Evolutionary conservation across 2,329 filamentous ascomycete species (phyloP).

Genomic region (Colletotrichum sp.): DNA sequence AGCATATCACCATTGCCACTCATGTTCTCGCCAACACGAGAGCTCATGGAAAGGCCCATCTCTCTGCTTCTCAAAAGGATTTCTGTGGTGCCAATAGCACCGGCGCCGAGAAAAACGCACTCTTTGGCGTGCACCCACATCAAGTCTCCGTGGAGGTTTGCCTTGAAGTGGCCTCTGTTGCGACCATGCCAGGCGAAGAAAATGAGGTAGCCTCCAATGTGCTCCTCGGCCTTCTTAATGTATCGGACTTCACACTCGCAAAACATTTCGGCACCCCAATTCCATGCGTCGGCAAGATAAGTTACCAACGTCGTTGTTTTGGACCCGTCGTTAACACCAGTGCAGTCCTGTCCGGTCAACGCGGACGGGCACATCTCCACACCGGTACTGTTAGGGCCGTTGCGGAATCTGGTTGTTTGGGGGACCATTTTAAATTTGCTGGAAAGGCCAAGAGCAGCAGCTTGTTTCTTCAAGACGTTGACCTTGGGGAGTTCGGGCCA

Average conservation of each 20-base stretch:
- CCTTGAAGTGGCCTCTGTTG: constrained; percentile 59
- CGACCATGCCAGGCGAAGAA: constrained; percentile 70
- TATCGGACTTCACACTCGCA: constrained; percentile 72
- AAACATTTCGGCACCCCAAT: constrained; percentile 75
- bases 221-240: constrained; percentile 55
- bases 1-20: constrained; percentile 72
- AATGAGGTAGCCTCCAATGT: constrained; percentile 62
- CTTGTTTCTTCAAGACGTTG: constrained; percentile 61
- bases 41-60: constrained; percentile 62
- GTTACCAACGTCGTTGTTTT: constrained; percentile 71
- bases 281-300: constrained; percentile 73
- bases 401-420: constrained; percentile 68
- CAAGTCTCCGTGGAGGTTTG: constrained; percentile 61
- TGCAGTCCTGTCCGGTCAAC: constrained; percentile 66
- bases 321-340: constrained; percentile 71
- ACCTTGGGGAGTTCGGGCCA: constrained; percentile 65
- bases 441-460: constrained; percentile 52
- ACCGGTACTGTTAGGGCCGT: constrained; percentile 66
- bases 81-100: constrained; percentile 69
- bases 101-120: constrained; percentile 71
- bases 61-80: constrained; percentile 66
- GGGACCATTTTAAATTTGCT: constrained; percentile 60
- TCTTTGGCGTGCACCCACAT: constrained; percentile 73
- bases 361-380: constrained; percentile 67
- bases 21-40: constrained; percentile 63